phyloP scores from a whole-genome alignment of 345 rosid genomes.

The Noccaea caerulescens region DNA sequence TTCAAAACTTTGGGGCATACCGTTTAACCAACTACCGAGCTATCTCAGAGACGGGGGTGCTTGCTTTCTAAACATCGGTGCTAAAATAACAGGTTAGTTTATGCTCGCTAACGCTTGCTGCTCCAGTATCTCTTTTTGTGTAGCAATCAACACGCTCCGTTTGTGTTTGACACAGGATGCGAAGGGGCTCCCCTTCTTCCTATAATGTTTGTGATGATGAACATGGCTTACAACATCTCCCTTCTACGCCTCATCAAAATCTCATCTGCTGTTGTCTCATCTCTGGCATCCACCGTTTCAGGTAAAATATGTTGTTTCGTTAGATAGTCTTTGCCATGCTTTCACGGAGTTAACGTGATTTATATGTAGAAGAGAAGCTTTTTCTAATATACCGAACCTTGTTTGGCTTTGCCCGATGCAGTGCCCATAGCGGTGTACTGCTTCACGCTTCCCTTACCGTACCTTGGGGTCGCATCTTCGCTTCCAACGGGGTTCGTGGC shows the following conservation, averaged over 20 bases:
- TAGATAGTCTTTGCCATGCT: not conserved
- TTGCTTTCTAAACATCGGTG: slow-evolving; percentile 82
- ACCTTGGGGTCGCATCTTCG: slow-evolving; percentile 77
- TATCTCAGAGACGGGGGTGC: slow-evolving; percentile 90
- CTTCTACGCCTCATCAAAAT: slow-evolving; percentile 91
- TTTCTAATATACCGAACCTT: not conserved
- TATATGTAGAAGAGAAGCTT: not conserved
- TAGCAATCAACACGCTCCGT: not conserved
- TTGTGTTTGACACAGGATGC: slow-evolving; percentile 64
- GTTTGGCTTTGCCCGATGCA: slow-evolving; percentile 39
- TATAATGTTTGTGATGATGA: slow-evolving; percentile 69
- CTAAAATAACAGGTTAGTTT: slow-evolving; percentile 65
- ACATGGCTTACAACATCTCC: slow-evolving; percentile 92
- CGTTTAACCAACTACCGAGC: slow-evolving; percentile 80
- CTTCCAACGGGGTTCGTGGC: slow-evolving; percentile 87
- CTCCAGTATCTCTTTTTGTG: not conserved
- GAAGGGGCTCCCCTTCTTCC: slow-evolving; percentile 95
- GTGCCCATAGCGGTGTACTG: slow-evolving; percentile 83
- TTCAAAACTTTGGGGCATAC: slow-evolving; percentile 95
- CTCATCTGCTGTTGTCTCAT: slow-evolving; percentile 89
- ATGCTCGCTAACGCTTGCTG: slow-evolving; percentile 6
- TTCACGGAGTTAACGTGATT: not conserved
- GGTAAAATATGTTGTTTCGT: slow-evolving; percentile 48
- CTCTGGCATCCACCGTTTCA: slow-evolving; percentile 91
- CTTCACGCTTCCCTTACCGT: slow-evolving; percentile 91